A percentile compares a stretch with the other conserved stretches of the same genome.
These are phyloP conservation scores for Daucus carota DNA, from an alignment of 129 eudicot species.

Conservation along the genomic window DNA sequence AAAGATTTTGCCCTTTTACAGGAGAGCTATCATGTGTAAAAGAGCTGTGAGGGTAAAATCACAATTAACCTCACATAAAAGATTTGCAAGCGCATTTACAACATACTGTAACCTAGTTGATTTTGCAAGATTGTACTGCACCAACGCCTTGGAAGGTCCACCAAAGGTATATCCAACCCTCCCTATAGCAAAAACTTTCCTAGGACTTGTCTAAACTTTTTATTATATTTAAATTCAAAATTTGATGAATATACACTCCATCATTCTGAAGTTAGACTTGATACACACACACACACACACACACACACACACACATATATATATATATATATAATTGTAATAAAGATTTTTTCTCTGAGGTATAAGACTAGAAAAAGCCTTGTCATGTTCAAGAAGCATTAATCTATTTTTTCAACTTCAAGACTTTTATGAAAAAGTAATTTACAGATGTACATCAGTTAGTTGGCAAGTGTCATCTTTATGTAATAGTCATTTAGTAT, in stretches of 20 bases:
- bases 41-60: slow-evolving; percentile 95
- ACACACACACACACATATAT: no score
- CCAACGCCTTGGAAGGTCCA: slow-evolving; percentile 90
- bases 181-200: background rate
- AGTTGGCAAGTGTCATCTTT: background rate
- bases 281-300: no score
- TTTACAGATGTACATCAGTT: background rate
- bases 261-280: background rate
- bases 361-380: background rate
- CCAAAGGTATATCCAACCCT: slow-evolving; percentile 57
- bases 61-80: slow-evolving; percentile 89
- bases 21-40: slow-evolving; percentile 91
- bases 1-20: slow-evolving; percentile 12
- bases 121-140: slow-evolving; percentile 68
- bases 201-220: background rate
- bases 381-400: background rate
- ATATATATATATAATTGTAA: background rate
- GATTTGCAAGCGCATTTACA: slow-evolving; percentile 79
- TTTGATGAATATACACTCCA: background rate
- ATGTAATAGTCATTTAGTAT: background rate
- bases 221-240: background rate
- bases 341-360: background rate
- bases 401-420: background rate
- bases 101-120: slow-evolving; percentile 85
- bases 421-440: background rate